Evolutionary conservation across 768 basidiomycete genomes (phyloP).

Genomic region (Boletus sp.): DNA sequence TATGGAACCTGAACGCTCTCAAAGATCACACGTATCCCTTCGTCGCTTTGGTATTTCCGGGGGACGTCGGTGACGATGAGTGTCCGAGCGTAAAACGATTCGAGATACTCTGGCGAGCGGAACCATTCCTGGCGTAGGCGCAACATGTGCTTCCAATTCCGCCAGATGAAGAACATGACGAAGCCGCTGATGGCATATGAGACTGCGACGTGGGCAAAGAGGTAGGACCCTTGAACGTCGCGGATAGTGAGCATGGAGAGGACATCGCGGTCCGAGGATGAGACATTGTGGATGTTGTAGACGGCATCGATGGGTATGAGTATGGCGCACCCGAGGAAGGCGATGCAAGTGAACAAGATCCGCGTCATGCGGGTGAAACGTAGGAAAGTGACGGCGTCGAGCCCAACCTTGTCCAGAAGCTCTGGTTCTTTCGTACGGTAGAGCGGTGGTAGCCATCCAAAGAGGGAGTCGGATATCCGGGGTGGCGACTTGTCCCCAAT

Average conservation of each 20-base stretch:
- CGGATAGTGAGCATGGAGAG: conserved; percentile 86
- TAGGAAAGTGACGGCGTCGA: conserved; percentile 91
- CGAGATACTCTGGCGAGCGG: conserved; percentile 81
- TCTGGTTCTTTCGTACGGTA: conserved; percentile 84
- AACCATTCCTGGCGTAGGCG: conserved; percentile 83
- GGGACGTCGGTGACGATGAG: conserved; percentile 78
- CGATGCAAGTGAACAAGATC: conserved; percentile 62
- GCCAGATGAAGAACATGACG: conserved; percentile 67
- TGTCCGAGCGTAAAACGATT: conserved; percentile 92
- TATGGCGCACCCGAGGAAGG: conserved; percentile 60
- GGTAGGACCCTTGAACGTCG: conserved; percentile 63
- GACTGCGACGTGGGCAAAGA: conserved; percentile 82
- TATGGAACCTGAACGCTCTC: conserved; percentile 76
- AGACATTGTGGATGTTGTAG: conserved; percentile 74
- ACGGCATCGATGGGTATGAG: conserved; percentile 85
- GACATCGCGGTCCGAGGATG: conserved; percentile 47
- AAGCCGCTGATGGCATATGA: conserved; percentile 78
- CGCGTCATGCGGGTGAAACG: conserved; percentile 88
- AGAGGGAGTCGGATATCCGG: conserved; percentile 73
- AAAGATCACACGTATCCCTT: conserved; percentile 77
- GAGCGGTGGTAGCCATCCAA: conserved; percentile 90
- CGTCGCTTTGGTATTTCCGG: conserved; percentile 79
- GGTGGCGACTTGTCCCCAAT: conserved; percentile 74
- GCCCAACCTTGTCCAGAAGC: conserved; percentile 80
- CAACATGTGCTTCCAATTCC: conserved; percentile 78